Conservation (phyloP, 1,284 basidiomycete genomes). For the Tranzscheliella williamsii region DNA sequence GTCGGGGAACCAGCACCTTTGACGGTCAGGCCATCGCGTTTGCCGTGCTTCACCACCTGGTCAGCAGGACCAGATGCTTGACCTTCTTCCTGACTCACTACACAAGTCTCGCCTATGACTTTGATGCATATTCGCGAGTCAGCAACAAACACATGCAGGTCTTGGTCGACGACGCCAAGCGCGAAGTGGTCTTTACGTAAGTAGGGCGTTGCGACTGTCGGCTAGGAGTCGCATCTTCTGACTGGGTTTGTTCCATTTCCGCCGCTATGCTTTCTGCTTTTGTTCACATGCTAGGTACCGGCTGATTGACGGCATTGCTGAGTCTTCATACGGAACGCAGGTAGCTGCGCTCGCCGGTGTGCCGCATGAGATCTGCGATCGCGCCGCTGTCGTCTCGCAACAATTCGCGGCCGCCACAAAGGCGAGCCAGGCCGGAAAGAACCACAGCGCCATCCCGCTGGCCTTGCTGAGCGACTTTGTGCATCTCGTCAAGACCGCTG, state of each 20-base stretch:
- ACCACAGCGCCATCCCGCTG: slow-evolving; percentile 43
- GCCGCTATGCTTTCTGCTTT: neutral
- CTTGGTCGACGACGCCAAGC: slow-evolving; percentile 53
- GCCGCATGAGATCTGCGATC: slow-evolving; percentile 52
- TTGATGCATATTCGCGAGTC: slow-evolving; percentile 55
- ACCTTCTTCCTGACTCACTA: slow-evolving; percentile 61
- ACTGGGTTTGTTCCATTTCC: neutral
- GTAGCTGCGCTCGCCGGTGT: slow-evolving; percentile 59
- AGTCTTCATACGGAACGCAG: slow-evolving; percentile 76
- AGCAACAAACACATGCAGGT: slow-evolving; percentile 61
- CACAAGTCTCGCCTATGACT: slow-evolving; percentile 51
- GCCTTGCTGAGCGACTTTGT: slow-evolving; percentile 56
- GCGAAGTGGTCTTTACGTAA: slow-evolving; percentile 58
- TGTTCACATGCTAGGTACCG: slow-evolving; percentile 39
- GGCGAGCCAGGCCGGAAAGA: slow-evolving; percentile 46
- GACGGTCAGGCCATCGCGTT: slow-evolving; percentile 60
- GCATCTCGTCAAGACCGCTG: slow-evolving; percentile 46
- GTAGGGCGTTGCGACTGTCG: no score
- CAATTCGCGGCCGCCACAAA: slow-evolving; percentile 50
- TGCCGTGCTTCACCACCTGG: slow-evolving; percentile 57
- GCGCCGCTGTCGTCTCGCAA: slow-evolving; percentile 50
- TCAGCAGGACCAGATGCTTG: slow-evolving; percentile 56
- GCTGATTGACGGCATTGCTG: slow-evolving; percentile 68
- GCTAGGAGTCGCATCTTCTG: no score
- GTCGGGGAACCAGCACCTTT: slow-evolving; percentile 60